These are phyloP conservation scores for Ophiostoma novo-ulmi DNA, from an alignment of 2,329 filamentous ascomycete species.

Conservation along the genomic window DNA sequence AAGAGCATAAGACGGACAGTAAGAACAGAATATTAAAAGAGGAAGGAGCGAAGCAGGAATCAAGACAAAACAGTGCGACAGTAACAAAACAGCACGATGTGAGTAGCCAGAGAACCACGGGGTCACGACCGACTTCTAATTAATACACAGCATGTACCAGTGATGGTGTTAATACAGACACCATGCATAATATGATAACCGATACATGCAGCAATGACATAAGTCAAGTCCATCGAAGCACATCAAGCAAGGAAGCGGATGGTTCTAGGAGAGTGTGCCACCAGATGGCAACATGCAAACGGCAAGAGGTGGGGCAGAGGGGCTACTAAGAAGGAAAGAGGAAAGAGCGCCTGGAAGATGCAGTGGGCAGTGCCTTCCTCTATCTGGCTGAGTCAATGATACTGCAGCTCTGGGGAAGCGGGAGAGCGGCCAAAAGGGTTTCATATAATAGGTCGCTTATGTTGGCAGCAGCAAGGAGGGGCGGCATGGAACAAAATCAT, in stretches of 20 bases:
- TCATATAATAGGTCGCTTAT: neutral
- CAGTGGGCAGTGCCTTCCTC: neutral
- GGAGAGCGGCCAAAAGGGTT: neutral
- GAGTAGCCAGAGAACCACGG: neutral
- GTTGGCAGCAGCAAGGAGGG: neutral
- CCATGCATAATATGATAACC: neutral
- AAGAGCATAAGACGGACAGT: neutral
- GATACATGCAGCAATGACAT: conserved; percentile 5
- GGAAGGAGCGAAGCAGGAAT: conserved; percentile 15
- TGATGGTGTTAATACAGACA: neutral
- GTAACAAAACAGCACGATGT: conserved; percentile 10
- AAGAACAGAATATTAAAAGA: neutral
- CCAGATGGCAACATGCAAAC: conserved; percentile 16
- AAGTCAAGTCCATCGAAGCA: neutral
- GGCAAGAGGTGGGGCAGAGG: conserved; percentile 18
- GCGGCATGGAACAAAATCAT: neutral
- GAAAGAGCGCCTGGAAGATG: neutral
- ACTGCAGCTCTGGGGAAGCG: neutral
- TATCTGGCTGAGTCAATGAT: neutral
- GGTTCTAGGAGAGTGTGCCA: neutral
- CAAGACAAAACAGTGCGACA: conserved; percentile 14
- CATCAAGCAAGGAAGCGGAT: neutral
- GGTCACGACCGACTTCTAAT: neutral
- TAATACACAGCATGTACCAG: neutral
- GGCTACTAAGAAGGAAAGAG: neutral